These are phyloP conservation scores for Coniochaeta sp. DNA, from an alignment of 2,329 filamentous ascomycete species.

Conservation along the genomic window DNA sequence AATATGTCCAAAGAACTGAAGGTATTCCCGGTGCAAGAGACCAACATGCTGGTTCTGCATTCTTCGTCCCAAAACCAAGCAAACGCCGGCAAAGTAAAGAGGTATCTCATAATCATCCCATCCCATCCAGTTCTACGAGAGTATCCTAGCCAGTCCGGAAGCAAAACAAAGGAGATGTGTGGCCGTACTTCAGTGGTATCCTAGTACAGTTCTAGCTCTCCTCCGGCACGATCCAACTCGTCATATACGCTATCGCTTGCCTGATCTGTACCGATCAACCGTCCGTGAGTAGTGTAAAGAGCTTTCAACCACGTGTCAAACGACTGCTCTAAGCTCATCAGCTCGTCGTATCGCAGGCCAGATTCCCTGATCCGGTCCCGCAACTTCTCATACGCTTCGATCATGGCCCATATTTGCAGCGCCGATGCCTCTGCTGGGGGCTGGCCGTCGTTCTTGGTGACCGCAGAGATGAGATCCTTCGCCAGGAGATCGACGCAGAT, in stretches of 20 bases:
- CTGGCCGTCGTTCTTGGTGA: conserved; percentile 22
- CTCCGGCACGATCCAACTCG: neutral
- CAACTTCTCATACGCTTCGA: conserved; percentile 49
- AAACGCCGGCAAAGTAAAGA: neutral
- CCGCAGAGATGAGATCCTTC: conserved; percentile 37
- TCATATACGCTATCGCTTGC: conserved; percentile 25
- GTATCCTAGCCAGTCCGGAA: neutral
- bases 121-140: neutral
- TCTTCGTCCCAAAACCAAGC: neutral
- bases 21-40: neutral
- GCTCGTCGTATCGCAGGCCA: conserved; percentile 17
- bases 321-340: conserved; percentile 28
- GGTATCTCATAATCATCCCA: neutral
- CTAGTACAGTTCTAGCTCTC: conserved; percentile 2
- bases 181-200: neutral
- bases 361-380: conserved; percentile 33
- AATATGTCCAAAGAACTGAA: neutral
- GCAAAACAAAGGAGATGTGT: neutral
- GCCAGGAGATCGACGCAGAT: conserved; percentile 44
- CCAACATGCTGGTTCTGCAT: neutral
- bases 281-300: conserved; percentile 38
- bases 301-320: conserved; percentile 45
- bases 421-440: conserved; percentile 25
- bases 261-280: conserved; percentile 20
- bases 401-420: conserved; percentile 49